Conservation (phyloP, 176 grass and related monocot genomes). For the Oryza meyeriana region DNA sequence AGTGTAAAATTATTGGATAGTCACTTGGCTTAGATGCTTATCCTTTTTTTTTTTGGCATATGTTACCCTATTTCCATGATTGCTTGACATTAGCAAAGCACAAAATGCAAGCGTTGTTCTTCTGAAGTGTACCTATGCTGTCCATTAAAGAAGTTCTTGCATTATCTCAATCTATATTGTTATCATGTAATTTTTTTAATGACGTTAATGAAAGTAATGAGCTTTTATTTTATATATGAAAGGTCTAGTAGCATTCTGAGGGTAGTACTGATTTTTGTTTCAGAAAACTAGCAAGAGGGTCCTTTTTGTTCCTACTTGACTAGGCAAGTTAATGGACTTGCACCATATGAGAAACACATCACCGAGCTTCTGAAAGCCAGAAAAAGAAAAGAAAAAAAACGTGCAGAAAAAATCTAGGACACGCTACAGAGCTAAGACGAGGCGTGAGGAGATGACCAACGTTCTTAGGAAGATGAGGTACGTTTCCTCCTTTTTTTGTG, state of each 20-base stretch:
- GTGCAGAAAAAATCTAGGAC: constrained; percentile 40
- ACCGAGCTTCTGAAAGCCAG: constrained; percentile 25
- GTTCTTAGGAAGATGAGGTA: constrained; percentile 58
- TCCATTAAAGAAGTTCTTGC: background rate
- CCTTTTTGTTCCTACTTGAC: constrained; percentile 16
- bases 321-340: constrained; percentile 29
- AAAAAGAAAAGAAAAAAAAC: constrained; percentile 40
- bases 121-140: background rate
- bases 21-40: background rate
- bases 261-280: constrained; percentile 8
- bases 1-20: background rate
- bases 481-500: constrained; percentile 20
- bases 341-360: constrained; percentile 33
- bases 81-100: background rate
- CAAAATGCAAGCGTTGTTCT: background rate
- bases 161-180: background rate
- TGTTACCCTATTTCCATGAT: background rate
- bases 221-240: background rate
- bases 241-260: background rate
- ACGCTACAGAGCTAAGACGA: constrained; percentile 49
- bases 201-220: background rate
- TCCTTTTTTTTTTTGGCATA: background rate
- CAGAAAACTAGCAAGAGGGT: constrained; percentile 34
- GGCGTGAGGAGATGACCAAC: constrained; percentile 38
- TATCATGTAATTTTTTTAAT: background rate